Percentiles rank a stretch among this genome's conserved stretches.
Conservation (phyloP, 78 protist genomes). For the Acrasis kona region DNA sequence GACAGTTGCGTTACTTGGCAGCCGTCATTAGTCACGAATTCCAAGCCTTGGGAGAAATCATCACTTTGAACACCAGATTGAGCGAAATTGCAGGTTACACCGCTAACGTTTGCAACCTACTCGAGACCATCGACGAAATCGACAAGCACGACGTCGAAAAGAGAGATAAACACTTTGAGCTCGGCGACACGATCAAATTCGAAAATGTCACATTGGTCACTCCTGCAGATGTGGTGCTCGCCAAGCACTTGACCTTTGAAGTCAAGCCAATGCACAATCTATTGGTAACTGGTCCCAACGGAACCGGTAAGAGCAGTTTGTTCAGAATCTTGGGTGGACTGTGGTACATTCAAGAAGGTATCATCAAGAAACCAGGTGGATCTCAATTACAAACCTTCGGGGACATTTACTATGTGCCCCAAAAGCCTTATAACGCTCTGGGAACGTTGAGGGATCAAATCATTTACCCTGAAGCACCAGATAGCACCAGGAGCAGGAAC, state of each 20-base stretch:
- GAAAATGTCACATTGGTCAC: not conserved
- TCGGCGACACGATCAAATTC: not conserved
- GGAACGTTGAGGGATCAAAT: constrained; percentile 77
- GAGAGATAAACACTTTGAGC: not conserved
- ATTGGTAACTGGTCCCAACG: constrained; percentile 72
- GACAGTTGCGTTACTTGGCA: not conserved
- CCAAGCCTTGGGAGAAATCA: not conserved
- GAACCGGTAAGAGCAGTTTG: constrained; percentile 62
- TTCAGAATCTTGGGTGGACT: constrained; percentile 72
- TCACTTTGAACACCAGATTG: not conserved
- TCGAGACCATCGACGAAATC: not conserved
- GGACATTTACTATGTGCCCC: constrained; percentile 53
- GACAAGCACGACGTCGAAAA: not conserved
- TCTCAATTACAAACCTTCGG: constrained; percentile 9
- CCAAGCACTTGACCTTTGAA: constrained; percentile 13
- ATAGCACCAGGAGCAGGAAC: not conserved
- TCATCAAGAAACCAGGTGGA: constrained; percentile 49
- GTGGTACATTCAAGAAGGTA: constrained; percentile 69
- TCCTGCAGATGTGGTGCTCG: not conserved
- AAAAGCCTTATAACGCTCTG: constrained; percentile 68
- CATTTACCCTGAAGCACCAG: constrained; percentile 65
- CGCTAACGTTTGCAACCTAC: not conserved
- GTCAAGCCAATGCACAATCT: constrained; percentile 49
- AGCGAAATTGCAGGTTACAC: not conserved
- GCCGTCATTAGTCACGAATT: not conserved